Percentiles rank a stretch among this genome's conserved stretches.
Evolutionary conservation across 108 stramenopile genomes (phyloP).

Genomic region (Skeletonema grethae): DNA sequence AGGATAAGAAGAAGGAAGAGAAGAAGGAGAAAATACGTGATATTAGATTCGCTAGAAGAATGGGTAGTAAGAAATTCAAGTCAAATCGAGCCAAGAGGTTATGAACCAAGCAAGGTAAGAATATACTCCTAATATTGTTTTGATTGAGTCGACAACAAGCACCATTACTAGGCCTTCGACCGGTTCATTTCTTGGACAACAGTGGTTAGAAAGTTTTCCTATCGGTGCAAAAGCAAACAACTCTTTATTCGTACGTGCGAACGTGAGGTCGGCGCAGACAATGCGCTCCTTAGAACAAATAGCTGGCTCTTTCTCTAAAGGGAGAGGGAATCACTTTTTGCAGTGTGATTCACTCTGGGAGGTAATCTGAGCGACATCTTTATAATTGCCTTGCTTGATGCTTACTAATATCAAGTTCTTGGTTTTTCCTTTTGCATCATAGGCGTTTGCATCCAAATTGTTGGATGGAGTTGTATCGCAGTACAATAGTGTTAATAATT

Average conservation of each 20-base stretch:
- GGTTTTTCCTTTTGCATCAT: not conserved
- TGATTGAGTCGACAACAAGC: slow-evolving; percentile 11
- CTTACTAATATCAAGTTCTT: not conserved
- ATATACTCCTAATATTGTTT: not conserved
- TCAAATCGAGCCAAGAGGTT: slow-evolving; percentile 8
- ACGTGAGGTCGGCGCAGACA: slow-evolving; percentile 39
- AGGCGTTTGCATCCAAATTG: not conserved
- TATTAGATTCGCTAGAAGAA: slow-evolving; percentile 32
- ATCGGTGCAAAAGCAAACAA: slow-evolving; percentile 31
- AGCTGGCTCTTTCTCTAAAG: slow-evolving; percentile 43
- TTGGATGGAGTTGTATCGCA: not conserved
- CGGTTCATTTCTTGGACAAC: not conserved
- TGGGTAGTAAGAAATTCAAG: slow-evolving; percentile 24
- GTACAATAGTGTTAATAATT: slow-evolving; percentile 1
- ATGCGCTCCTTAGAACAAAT: slow-evolving; percentile 24
- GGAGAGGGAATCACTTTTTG: slow-evolving; percentile 39
- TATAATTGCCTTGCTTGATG: not conserved
- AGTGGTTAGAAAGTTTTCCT: slow-evolving; percentile 42
- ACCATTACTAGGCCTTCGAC: slow-evolving; percentile 49
- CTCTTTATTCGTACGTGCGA: slow-evolving; percentile 31
- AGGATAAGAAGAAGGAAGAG: slow-evolving; percentile 44
- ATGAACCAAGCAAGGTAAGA: slow-evolving; percentile 17
- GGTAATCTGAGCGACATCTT: slow-evolving; percentile 40
- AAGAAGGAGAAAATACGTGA: slow-evolving; percentile 48
- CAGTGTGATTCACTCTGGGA: slow-evolving; percentile 49